phyloP scores from a whole-genome alignment of 371 early-diverging fungal genomes.

The Sporodiniella umbellata region DNA sequence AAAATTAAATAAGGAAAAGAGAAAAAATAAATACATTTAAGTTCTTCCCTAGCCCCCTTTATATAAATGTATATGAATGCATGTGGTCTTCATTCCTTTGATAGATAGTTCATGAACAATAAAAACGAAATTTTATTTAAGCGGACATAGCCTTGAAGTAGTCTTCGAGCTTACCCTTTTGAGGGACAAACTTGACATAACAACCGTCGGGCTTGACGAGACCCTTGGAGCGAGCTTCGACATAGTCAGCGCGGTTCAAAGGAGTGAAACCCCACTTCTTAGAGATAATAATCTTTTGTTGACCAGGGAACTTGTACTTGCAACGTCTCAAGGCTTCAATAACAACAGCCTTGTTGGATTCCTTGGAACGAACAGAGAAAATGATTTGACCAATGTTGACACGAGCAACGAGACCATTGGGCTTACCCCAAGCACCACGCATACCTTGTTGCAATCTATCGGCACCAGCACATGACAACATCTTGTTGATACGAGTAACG shows the following conservation, averaged over 20 bases:
- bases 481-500: slow-evolving; percentile 99
- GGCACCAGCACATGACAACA: slow-evolving; percentile 99
- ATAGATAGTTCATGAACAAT: background rate
- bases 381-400: slow-evolving; percentile 99
- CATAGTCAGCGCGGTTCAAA: slow-evolving; percentile 91
- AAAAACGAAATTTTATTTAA: slow-evolving; percentile 20
- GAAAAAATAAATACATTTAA: background rate
- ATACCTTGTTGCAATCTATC: slow-evolving; percentile 99
- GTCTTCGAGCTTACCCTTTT: slow-evolving; percentile 82
- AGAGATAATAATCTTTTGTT: slow-evolving; percentile 98
- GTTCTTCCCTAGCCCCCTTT: no score
- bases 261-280: slow-evolving; percentile 99
- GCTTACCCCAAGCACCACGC: slow-evolving; percentile 99
- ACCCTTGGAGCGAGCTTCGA: slow-evolving; percentile 77
- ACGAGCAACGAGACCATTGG: slow-evolving; percentile 98
- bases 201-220: slow-evolving; percentile 93
- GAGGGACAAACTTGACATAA: slow-evolving; percentile 95
- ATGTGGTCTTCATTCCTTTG: background rate
- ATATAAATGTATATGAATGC: no score
- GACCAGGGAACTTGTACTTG: slow-evolving; percentile 99
- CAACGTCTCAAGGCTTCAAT: slow-evolving; percentile 97
- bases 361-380: slow-evolving; percentile 98
- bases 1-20: background rate
- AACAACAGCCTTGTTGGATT: slow-evolving; percentile 91
- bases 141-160: slow-evolving; percentile 46